phyloP scores from a whole-genome alignment of 139 green algal genomes.

The Picochlorum sp. region DNA sequence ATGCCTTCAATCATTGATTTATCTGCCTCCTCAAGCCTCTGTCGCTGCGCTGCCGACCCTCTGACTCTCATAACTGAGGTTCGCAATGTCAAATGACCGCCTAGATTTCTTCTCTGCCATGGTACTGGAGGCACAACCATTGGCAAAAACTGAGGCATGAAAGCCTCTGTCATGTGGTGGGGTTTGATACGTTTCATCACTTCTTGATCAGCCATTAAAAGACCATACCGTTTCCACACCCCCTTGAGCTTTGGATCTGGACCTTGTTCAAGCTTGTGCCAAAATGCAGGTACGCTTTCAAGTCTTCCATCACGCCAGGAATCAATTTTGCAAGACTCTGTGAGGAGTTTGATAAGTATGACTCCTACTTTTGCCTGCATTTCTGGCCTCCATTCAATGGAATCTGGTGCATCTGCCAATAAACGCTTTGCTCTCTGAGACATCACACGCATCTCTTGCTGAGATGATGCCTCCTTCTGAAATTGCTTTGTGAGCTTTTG shows the following conservation, averaged over 20 bases:
- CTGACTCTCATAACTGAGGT: constrained; percentile 43
- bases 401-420: neutral
- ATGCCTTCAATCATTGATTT: constrained; percentile 15
- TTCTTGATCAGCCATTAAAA: constrained; percentile 28
- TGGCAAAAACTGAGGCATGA: constrained; percentile 44
- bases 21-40: constrained; percentile 29
- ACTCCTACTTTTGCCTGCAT: constrained; percentile 28
- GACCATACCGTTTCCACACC: constrained; percentile 25
- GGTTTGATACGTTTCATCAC: constrained; percentile 26
- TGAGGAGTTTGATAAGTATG: constrained; percentile 30
- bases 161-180: constrained; percentile 30
- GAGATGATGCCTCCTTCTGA: constrained; percentile 4
- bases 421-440: constrained; percentile 1
- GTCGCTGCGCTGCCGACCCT: constrained; percentile 20
- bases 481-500: constrained; percentile 16
- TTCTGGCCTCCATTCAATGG: constrained; percentile 5
- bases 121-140: constrained; percentile 70
- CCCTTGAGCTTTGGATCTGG: constrained; percentile 11
- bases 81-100: constrained; percentile 51
- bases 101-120: constrained; percentile 48
- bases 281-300: constrained; percentile 26
- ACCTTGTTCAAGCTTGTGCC: constrained; percentile 24
- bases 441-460: constrained; percentile 12
- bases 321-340: constrained; percentile 26
- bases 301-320: constrained; percentile 1